These are phyloP conservation scores for Dipteronia dyeriana DNA, from an alignment of 345 rosid species.

Conservation along the genomic window DNA sequence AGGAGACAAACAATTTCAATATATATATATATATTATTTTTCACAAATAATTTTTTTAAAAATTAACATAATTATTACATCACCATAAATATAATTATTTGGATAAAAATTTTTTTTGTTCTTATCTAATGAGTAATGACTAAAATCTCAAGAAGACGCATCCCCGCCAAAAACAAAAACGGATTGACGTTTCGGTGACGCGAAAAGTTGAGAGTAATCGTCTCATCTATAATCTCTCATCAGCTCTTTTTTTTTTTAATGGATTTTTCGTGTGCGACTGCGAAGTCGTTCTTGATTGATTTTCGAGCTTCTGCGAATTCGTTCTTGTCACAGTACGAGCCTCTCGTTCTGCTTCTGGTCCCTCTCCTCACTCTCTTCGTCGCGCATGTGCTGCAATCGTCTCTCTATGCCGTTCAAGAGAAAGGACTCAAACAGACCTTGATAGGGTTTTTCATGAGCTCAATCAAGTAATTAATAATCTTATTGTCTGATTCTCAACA, in stretches of 20 bases:
- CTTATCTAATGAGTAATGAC: too few species aligned
- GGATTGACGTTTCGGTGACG: constrained; percentile 12
- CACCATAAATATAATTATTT: too few species aligned
- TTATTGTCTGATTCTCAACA: background rate
- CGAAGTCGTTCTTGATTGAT: constrained; percentile 31
- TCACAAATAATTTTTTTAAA: too few species aligned
- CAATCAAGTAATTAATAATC: constrained; percentile 52
- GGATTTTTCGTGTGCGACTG: constrained; percentile 35
- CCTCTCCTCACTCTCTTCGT: constrained; percentile 66
- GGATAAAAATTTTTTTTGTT: too few species aligned
- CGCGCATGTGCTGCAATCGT: constrained; percentile 54
- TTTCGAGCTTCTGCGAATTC: constrained; percentile 59
- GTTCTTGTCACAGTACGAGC: constrained; percentile 67
- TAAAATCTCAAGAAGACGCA: background rate
- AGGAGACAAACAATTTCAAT: too few species aligned
- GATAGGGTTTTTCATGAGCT: constrained; percentile 52
- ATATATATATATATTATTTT: too few species aligned
- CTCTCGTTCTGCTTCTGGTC: constrained; percentile 56
- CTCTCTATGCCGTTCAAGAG: constrained; percentile 46
- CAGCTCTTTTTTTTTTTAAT: background rate
- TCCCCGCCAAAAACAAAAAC: constrained; percentile 21
- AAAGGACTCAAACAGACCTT: constrained; percentile 64
- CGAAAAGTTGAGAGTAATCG: background rate
- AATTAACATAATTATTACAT: too few species aligned
- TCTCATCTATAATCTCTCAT: background rate